Evolutionary conservation across 129 eudicot species (phyloP).

Genomic region (Silybum marianum): DNA sequence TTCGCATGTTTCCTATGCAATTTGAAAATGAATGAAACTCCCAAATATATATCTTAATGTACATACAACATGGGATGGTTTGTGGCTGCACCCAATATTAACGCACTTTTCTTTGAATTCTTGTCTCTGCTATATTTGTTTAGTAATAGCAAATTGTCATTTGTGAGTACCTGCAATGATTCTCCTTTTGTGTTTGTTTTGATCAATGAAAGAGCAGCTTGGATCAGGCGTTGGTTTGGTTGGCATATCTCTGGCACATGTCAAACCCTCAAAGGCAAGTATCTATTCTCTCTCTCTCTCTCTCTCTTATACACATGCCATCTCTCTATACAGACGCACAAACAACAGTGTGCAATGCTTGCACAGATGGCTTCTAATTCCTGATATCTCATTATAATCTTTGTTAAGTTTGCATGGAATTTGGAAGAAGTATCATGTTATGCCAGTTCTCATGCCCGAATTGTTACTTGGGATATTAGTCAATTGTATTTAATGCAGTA

Average conservation of each 20-base stretch:
- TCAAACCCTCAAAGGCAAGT: constrained; percentile 70
- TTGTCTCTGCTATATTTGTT: too few species aligned
- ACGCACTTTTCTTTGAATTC: too few species aligned
- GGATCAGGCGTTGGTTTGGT: constrained; percentile 99
- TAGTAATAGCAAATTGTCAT: not conserved
- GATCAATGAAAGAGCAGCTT: constrained; percentile 48
- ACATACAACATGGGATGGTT: too few species aligned
- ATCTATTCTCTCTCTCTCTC: constrained; percentile 18
- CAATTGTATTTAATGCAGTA: not conserved
- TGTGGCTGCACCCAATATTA: too few species aligned
- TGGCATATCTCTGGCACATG: constrained; percentile 76
- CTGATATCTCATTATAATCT: not conserved
- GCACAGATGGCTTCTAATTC: too few species aligned
- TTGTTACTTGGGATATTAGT: not conserved
- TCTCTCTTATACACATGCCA: too few species aligned
- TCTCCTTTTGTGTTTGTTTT: constrained; percentile 12
- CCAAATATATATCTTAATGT: too few species aligned
- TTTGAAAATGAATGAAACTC: too few species aligned
- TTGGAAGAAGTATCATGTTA: not conserved
- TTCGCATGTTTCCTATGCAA: too few species aligned
- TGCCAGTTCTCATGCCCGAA: not conserved
- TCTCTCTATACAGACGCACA: too few species aligned
- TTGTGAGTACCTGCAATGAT: not conserved
- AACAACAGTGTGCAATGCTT: too few species aligned
- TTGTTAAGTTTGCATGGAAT: not conserved